phyloP scores from a whole-genome alignment of 768 basidiomycete genomes.

The Rhizopogon rudus region DNA sequence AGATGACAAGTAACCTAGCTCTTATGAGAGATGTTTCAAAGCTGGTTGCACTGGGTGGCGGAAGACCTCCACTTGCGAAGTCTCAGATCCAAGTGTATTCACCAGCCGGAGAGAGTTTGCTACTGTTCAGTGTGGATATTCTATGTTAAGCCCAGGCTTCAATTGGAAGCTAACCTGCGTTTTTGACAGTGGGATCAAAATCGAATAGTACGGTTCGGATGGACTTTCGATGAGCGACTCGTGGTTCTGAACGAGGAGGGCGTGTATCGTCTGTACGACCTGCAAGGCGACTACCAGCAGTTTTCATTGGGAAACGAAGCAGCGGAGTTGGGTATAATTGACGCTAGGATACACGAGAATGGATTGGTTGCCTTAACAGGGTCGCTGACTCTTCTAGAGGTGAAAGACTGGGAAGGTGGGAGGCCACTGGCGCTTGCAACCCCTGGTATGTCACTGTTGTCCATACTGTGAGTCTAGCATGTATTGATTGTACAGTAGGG shows the following conservation, averaged over 20 bases:
- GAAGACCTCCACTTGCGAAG: constrained; percentile 54
- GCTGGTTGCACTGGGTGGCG: constrained; percentile 63
- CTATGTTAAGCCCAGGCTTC: neutral
- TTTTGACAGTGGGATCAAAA: constrained; percentile 81
- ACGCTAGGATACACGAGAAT: constrained; percentile 80
- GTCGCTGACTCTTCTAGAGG: constrained; percentile 71
- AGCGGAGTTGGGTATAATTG: constrained; percentile 75
- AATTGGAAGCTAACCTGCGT: constrained; percentile 9
- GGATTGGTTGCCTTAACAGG: constrained; percentile 86
- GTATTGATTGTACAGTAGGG: constrained; percentile 32
- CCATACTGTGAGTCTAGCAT: neutral
- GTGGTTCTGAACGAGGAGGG: constrained; percentile 91
- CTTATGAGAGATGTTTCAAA: constrained; percentile 84
- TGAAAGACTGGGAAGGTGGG: constrained; percentile 84
- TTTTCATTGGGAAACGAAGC: constrained; percentile 82
- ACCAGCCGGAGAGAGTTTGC: constrained; percentile 68
- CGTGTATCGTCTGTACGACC: constrained; percentile 82
- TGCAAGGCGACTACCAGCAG: constrained; percentile 83
- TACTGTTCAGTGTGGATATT: constrained; percentile 68
- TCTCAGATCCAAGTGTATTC: constrained; percentile 88
- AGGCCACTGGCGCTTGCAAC: constrained; percentile 69
- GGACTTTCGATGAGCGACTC: constrained; percentile 79
- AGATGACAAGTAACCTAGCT: constrained; percentile 40
- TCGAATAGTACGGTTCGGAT: constrained; percentile 77
- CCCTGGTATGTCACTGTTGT: constrained; percentile 50